Percentiles rank a stretch among this genome's conserved stretches.
Evolutionary conservation across 176 grass and related monocot genomes (phyloP).

Genomic region (Metroxylon sagu): DNA sequence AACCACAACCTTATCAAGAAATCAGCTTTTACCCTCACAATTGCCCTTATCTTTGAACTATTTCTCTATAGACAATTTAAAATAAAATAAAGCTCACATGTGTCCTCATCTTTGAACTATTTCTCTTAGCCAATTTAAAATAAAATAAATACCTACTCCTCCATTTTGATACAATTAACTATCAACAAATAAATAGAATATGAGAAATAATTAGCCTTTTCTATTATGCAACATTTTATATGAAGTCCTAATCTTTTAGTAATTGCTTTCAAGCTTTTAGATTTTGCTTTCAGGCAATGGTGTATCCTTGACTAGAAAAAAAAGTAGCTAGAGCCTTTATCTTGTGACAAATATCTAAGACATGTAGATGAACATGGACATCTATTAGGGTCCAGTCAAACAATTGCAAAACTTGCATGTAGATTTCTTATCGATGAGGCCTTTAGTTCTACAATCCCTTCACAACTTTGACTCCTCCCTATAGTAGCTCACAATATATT

Average conservation of each 20-base stretch:
- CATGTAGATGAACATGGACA: constrained; percentile 18
- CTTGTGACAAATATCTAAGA: constrained; percentile 67
- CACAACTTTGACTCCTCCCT: constrained; percentile 77
- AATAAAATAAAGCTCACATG: no score
- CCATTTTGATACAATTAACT: no score
- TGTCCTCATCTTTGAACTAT: no score
- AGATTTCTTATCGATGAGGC: constrained; percentile 69
- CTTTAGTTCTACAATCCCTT: constrained; percentile 88
- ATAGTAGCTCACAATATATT: constrained; percentile 75
- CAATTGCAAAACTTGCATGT: neutral
- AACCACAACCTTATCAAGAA: no score
- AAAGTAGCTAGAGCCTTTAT: constrained; percentile 83
- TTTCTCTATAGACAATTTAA: no score
- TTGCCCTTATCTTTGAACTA: no score
- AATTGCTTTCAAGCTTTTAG: constrained; percentile 66
- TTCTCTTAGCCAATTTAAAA: no score
- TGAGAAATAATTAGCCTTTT: no score
- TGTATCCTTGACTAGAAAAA: constrained; percentile 55
- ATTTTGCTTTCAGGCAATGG: constrained; percentile 48
- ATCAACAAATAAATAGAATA: no score
- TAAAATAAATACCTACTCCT: no score
- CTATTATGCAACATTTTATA: neutral
- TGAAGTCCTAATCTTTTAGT: constrained; percentile 60
- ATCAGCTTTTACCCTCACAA: no score
- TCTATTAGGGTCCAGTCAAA: neutral